These are phyloP conservation scores for Pedinophyceae sp. DNA, from an alignment of 139 green algal species.

Conservation along the genomic window DNA sequence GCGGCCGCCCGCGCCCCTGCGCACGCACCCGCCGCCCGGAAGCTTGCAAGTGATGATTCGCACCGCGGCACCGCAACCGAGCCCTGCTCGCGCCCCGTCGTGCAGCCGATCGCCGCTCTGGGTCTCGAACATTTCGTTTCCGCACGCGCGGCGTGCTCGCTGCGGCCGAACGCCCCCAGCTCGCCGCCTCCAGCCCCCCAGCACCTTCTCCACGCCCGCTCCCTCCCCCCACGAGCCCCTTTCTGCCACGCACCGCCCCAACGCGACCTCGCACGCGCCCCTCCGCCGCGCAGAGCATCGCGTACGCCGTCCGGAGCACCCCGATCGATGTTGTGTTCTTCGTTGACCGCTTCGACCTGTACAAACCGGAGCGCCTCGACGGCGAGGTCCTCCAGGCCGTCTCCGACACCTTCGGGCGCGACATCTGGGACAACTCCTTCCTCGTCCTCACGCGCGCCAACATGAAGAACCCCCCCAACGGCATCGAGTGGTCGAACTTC, in stretches of 20 bases:
- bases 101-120: too few species aligned
- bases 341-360: constrained; percentile 42
- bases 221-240: not conserved
- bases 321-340: constrained; percentile 36
- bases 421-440: constrained; percentile 32
- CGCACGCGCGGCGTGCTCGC: constrained; percentile 26
- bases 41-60: too few species aligned
- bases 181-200: not conserved
- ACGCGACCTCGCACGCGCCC: too few species aligned
- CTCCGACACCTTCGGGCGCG: constrained; percentile 20
- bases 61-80: too few species aligned
- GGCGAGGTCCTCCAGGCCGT: constrained; percentile 27
- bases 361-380: constrained; percentile 37
- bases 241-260: constrained; percentile 5
- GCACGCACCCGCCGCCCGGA: too few species aligned
- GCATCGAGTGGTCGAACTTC: not conserved
- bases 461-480: constrained; percentile 8
- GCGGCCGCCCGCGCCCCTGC: too few species aligned
- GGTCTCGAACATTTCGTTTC: too few species aligned
- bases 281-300: constrained; percentile 27
- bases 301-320: constrained; percentile 23
- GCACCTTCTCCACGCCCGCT: not conserved
- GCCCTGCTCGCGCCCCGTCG: too few species aligned
- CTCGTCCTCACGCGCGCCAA: constrained; percentile 35
- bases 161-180: not conserved